A percentile compares a stretch with the other conserved stretches of the same genome.
These are phyloP conservation scores for Crotalaria pallida DNA, from an alignment of 306 rosid genomes.

Conservation along the genomic window DNA sequence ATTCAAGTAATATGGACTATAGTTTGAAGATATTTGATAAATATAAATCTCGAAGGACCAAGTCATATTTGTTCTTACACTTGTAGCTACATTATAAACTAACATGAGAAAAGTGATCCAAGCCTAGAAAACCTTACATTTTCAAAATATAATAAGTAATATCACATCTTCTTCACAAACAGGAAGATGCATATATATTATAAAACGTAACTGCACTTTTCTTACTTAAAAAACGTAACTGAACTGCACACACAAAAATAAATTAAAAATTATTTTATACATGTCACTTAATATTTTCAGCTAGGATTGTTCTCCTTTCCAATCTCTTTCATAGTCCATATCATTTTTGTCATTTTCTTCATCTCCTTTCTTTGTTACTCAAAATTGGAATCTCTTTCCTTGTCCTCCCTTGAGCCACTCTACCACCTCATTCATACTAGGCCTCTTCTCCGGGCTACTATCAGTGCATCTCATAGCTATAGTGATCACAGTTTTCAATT, in stretches of 20 bases:
- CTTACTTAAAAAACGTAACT: background rate
- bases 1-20: background rate
- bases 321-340: constrained; percentile 23
- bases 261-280: constrained; percentile 22
- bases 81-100: background rate
- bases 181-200: no score
- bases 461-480: constrained; percentile 56
- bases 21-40: background rate
- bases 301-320: constrained; percentile 25
- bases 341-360: constrained; percentile 29
- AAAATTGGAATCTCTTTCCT: constrained; percentile 8
- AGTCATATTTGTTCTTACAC: background rate
- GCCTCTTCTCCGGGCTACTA: constrained; percentile 42
- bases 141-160: background rate
- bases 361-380: background rate
- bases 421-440: constrained; percentile 56
- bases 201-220: no score
- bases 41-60: background rate
- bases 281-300: constrained; percentile 4
- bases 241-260: background rate
- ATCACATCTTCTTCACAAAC: background rate
- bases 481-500: constrained; percentile 34
- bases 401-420: constrained; percentile 45
- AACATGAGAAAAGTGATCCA: background rate
- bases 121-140: background rate